Conservation (phyloP, 306 rosid genomes). For the Herpetospermum pedunculosum region DNA sequence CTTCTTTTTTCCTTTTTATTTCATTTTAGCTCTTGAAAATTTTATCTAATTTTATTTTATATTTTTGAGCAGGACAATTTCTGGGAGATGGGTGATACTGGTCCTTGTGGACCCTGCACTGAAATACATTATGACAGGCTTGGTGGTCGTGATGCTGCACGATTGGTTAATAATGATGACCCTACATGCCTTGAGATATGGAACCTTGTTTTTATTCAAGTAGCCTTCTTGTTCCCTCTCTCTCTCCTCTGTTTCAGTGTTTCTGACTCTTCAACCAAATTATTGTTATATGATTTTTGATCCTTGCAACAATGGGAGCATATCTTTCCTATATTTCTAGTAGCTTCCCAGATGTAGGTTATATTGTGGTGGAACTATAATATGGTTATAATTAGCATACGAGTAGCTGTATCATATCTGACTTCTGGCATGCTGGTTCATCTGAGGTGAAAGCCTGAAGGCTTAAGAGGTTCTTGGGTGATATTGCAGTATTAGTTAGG, state of each 20-base stretch:
- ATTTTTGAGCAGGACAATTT: slow-evolving; percentile 67
- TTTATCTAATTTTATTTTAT: slow-evolving; percentile 10
- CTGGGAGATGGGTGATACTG: slow-evolving; percentile 99
- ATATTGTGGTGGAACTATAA: neutral
- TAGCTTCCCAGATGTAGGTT: neutral
- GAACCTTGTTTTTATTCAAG: slow-evolving; percentile 98
- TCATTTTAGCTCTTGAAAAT: neutral
- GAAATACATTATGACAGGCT: slow-evolving; percentile 93
- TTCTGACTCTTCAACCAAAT: neutral
- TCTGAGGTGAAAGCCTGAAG: neutral
- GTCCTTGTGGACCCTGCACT: slow-evolving; percentile 99
- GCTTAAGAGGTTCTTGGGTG: neutral
- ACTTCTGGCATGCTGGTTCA: neutral
- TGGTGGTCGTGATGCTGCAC: slow-evolving; percentile 92
- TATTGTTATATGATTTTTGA: neutral
- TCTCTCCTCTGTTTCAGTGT: neutral
- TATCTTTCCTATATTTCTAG: neutral
- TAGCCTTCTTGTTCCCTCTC: slow-evolving; percentile 14
- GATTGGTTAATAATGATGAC: slow-evolving; percentile 80
- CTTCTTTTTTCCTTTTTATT: neutral
- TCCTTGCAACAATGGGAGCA: neutral
- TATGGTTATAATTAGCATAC: neutral
- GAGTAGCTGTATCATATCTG: neutral
- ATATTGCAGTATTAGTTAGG: neutral
- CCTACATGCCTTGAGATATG: slow-evolving; percentile 97